Evolutionary conservation across 805 yeast species (phyloP).

Genomic region (Metschnikowia cerradonensis): DNA sequence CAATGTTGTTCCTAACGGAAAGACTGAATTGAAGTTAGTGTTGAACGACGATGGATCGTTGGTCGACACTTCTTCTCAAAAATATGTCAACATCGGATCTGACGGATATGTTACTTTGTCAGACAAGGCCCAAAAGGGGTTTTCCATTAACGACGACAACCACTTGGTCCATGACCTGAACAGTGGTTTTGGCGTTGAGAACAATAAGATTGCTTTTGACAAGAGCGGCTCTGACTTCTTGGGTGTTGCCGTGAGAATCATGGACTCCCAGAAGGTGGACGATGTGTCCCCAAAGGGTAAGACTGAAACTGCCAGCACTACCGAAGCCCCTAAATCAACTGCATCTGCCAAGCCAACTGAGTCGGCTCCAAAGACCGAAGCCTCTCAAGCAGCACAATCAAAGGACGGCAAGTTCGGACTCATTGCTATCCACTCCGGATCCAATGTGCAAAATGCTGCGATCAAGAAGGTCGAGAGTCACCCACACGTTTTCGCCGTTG

Average conservation of each 20-base stretch:
- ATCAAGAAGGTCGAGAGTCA: too few relatives aligned
- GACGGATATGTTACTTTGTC: slow-evolving; percentile 6
- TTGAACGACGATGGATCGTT: not conserved
- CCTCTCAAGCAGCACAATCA: not conserved
- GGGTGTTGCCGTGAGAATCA: not conserved
- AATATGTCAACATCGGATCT: not conserved
- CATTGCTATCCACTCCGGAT: too few relatives aligned
- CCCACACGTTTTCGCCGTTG: too few relatives aligned
- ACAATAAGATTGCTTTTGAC: slow-evolving; percentile 36
- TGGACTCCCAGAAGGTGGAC: not conserved
- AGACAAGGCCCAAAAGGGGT: slow-evolving; percentile 3
- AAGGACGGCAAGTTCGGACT: too few relatives aligned
- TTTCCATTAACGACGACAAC: slow-evolving; percentile 8
- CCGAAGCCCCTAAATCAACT: not conserved
- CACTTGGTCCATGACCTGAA: slow-evolving; percentile 7
- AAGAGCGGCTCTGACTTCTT: not conserved
- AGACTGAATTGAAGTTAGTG: not conserved
- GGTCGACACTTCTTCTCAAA: slow-evolving; percentile 6
- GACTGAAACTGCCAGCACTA: slow-evolving; percentile 2
- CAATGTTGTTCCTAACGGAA: not conserved
- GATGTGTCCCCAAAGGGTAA: slow-evolving; percentile 18
- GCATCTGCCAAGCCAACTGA: not conserved
- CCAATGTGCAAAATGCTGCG: too few relatives aligned
- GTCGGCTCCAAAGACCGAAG: not conserved
- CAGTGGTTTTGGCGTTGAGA: slow-evolving; percentile 1